Percentiles rank a stretch among this genome's conserved stretches.
Conservation (phyloP, 1,284 basidiomycete genomes). For the Amylostereum chailletii region DNA sequence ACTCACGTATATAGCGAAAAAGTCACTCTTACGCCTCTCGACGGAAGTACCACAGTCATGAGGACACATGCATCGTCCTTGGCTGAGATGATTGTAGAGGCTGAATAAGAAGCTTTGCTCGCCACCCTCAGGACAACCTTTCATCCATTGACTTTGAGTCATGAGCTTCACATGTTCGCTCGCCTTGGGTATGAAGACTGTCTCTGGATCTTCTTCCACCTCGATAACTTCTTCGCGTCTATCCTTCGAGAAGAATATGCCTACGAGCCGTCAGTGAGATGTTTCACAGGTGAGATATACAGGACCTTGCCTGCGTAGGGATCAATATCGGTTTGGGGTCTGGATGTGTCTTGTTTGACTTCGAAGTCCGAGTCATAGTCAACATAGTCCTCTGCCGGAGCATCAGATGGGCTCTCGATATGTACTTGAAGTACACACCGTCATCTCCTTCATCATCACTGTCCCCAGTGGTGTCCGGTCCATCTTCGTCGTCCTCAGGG, state of each 20-base stretch:
- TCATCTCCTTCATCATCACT: slow-evolving; percentile 37
- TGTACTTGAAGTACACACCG: not conserved
- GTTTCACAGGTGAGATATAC: not conserved
- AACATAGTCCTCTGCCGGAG: slow-evolving; percentile 44
- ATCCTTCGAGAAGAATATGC: slow-evolving; percentile 89
- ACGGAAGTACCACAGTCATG: slow-evolving; percentile 59
- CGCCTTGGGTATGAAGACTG: slow-evolving; percentile 33
- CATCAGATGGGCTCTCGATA: slow-evolving; percentile 2
- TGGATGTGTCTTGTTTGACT: slow-evolving; percentile 29
- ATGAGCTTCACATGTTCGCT: slow-evolving; percentile 54
- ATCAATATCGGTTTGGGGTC: slow-evolving; percentile 48
- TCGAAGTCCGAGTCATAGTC: slow-evolving; percentile 77
- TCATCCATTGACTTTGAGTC: slow-evolving; percentile 93
- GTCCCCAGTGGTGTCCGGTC: slow-evolving; percentile 23
- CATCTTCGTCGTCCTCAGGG: slow-evolving; percentile 42
- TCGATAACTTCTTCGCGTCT: slow-evolving; percentile 81
- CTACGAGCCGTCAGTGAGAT: slow-evolving; percentile 26
- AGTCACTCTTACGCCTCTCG: slow-evolving; percentile 59
- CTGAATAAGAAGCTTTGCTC: slow-evolving; percentile 85
- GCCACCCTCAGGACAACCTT: slow-evolving; percentile 86
- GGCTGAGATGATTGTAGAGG: slow-evolving; percentile 67
- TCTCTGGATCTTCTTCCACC: slow-evolving; percentile 70
- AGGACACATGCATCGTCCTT: slow-evolving; percentile 60
- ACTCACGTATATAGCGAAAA: slow-evolving; percentile 77
- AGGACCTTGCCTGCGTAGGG: slow-evolving; percentile 67